These are phyloP conservation scores for Aspergillus felis DNA, from an alignment of 2,329 filamentous ascomycete species.

Conservation along the genomic window DNA sequence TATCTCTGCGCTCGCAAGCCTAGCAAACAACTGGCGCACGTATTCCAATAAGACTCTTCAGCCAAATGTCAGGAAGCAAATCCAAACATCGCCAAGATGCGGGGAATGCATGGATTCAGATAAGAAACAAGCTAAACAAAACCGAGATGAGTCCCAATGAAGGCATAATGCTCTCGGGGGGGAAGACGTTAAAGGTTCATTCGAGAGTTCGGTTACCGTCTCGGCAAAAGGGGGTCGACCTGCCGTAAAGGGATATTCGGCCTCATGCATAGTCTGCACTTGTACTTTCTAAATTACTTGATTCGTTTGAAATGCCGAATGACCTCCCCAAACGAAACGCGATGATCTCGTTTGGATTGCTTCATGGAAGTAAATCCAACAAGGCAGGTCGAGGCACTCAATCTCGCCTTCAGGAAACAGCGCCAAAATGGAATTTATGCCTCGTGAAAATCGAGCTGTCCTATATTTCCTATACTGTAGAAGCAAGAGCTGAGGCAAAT, in stretches of 20 bases:
- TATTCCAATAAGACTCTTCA: not conserved
- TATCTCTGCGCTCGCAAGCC: not conserved
- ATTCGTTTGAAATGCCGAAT: not conserved
- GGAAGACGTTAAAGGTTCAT: not conserved
- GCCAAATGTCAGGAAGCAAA: not conserved
- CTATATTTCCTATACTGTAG: not conserved
- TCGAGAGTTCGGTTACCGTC: not conserved
- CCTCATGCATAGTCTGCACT: no score
- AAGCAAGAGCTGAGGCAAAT: not conserved
- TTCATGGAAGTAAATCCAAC: not conserved
- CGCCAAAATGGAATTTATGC: no score
- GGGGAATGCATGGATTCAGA: not conserved
- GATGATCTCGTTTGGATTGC: no score
- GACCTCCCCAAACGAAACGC: no score
- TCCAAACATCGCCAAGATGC: not conserved
- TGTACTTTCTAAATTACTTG: not conserved
- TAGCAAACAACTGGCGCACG: not conserved
- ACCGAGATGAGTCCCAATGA: not conserved
- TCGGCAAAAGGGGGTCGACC: constrained; percentile 14
- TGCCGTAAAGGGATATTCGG: constrained; percentile 11
- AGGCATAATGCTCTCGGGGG: not conserved
- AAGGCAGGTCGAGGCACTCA: not conserved
- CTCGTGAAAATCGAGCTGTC: no score
- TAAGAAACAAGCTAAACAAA: not conserved
- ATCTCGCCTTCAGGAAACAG: no score